These are phyloP conservation scores for Alisma plantagoaquatica DNA, from an alignment of 106 monocot genomes.

Conservation along the genomic window DNA sequence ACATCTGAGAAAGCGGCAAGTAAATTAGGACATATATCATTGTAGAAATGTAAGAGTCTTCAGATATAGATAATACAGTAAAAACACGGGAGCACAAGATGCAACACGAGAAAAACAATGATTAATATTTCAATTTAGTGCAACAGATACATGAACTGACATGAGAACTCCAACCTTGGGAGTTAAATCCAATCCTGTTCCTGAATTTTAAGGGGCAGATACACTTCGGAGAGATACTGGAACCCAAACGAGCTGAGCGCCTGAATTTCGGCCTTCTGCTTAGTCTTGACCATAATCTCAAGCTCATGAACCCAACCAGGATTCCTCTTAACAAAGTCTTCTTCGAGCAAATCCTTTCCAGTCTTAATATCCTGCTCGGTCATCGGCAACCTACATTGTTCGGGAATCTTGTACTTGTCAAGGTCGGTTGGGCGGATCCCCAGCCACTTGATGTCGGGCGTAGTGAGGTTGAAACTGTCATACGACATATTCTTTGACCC, in stretches of 20 bases:
- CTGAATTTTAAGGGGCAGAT: constrained; percentile 90
- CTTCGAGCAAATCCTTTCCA: constrained; percentile 92
- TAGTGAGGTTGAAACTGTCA: constrained; percentile 86
- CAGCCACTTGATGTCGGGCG: constrained; percentile 97
- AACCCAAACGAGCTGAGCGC: constrained; percentile 95
- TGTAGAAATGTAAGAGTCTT: no score
- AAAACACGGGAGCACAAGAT: no score
- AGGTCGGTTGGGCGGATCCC: constrained; percentile 86
- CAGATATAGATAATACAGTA: no score
- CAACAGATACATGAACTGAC: no score
- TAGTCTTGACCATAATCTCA: constrained; percentile 80
- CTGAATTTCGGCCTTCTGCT: constrained; percentile 98
- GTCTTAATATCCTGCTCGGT: constrained; percentile 97
- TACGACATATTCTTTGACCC: constrained; percentile 99
- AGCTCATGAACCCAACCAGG: constrained; percentile 92
- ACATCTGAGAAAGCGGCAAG: no score
- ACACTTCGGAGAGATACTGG: constrained; percentile 93
- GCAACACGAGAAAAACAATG: no score
- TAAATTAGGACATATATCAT: no score
- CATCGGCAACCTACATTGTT: constrained; percentile 93
- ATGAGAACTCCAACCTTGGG: no score
- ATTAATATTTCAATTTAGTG: no score
- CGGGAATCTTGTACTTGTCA: constrained; percentile 87
- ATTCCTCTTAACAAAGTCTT: constrained; percentile 94
- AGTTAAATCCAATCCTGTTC: constrained; percentile 91